These are phyloP conservation scores for Circinella umbellata DNA, from an alignment of 371 early-diverging fungal species.

Conservation along the genomic window DNA sequence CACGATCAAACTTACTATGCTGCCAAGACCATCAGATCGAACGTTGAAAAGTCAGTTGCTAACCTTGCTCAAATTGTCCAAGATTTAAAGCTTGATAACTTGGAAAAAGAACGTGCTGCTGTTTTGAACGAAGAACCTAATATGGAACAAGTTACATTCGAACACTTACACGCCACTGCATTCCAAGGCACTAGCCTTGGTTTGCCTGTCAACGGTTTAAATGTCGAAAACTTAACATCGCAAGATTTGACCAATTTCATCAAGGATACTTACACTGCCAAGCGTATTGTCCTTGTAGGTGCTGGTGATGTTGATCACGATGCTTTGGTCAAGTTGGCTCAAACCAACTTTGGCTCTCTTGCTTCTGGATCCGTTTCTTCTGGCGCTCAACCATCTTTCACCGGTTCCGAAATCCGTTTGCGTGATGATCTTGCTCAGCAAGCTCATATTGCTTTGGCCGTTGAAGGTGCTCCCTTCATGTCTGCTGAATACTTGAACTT, in stretches of 20 bases:
- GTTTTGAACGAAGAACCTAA: slow-evolving; percentile 80
- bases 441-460: slow-evolving; percentile 93
- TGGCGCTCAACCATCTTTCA: slow-evolving; percentile 64
- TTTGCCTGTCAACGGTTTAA: slow-evolving; percentile 89
- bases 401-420: slow-evolving; percentile 90
- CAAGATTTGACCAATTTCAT: slow-evolving; percentile 83
- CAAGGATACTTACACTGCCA: slow-evolving; percentile 84
- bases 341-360: slow-evolving; percentile 80
- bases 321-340: slow-evolving; percentile 85
- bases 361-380: slow-evolving; percentile 39
- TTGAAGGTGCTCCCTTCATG: slow-evolving; percentile 90
- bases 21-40: slow-evolving; percentile 81
- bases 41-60: slow-evolving; percentile 80
- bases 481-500: slow-evolving; percentile 91
- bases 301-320: slow-evolving; percentile 94
- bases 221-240: slow-evolving; percentile 81
- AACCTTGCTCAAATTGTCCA: slow-evolving; percentile 89
- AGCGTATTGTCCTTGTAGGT: slow-evolving; percentile 91
- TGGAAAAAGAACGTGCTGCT: slow-evolving; percentile 75
- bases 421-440: slow-evolving; percentile 90
- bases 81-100: slow-evolving; percentile 72
- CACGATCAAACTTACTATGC: slow-evolving; percentile 96
- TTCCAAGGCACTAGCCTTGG: slow-evolving; percentile 91
- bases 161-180: slow-evolving; percentile 92
- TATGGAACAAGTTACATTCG: slow-evolving; percentile 85